Base-by-base conservation (phyloP, 768 basidiomycete genomes). In the Podaxis sp. region DNA sequence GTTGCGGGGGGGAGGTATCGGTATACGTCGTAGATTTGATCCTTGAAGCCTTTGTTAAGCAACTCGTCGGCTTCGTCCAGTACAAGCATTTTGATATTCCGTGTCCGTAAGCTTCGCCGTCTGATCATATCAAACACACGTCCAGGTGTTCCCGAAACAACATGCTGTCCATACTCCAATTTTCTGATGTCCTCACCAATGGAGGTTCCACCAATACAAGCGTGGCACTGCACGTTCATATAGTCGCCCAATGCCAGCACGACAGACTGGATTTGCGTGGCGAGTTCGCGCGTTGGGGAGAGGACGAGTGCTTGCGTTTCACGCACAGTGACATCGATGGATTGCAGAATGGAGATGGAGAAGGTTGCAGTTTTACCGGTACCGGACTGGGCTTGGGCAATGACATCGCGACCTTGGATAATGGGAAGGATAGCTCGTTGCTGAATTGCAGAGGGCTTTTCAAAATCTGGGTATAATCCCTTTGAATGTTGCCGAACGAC, bases 281-380 rank as follows among this genome's bases (percentile, higher is more conserved):
- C 96, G 61, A 98, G 83, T 79, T 99, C 96, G 66, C 96, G 92
- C n/a, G 96, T 99, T 3, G 96, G 96, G 5, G 96, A 97, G 38
- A 99, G 85, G 62, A 99, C 90, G 55, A 99, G 88, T 0, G 94
- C 96, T 76, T 98, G 96, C 2, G 94, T 95, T 78, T 97, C 95
- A 64, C 95, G 88, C 55, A 98, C 85, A 41, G 91, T 89, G 47
- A 93, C 87, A 75, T 99, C 96, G 85, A 99, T 97, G 66, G 93
- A 94, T 74, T 99, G 96, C 57, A 99, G 88, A 75, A 97, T 94
- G 67, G 96, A 92, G 74, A 99, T 97, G 68, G 95, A 96, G 79
- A 98, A 98, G 19, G 96, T 97, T 5, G 96, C 96, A 9, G 96
- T 99, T 93, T 98, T 99, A 84, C 96, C 96, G 40, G 96, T 98